phyloP scores from a whole-genome alignment of 257 asterid genomes.

The Solanum sitiens region DNA sequence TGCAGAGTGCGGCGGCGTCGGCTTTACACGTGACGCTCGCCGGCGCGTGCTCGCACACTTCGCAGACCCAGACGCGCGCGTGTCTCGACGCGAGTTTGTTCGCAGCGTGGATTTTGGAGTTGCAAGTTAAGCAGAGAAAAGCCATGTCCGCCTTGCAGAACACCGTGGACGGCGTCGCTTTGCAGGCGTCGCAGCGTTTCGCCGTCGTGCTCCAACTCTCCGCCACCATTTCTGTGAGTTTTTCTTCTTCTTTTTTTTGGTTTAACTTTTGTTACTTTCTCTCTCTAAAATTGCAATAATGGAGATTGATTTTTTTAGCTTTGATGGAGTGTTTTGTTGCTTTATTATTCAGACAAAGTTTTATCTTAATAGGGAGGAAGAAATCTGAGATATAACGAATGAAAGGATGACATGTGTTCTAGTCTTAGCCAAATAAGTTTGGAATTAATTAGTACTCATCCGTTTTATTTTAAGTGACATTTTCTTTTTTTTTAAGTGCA shows the following conservation, averaged over 20 bases:
- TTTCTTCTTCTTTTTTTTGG: no score
- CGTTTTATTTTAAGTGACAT: background rate
- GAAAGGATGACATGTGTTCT: constrained; percentile 7
- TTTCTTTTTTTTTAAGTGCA: background rate
- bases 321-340: background rate
- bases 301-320: background rate
- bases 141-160: constrained; percentile 82
- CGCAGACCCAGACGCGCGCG: constrained; percentile 70
- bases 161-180: constrained; percentile 35
- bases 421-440: constrained; percentile 31
- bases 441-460: background rate
- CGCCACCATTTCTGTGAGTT: constrained; percentile 22
- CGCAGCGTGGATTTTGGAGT: constrained; percentile 62
- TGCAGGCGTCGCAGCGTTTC: constrained; percentile 69
- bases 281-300: constrained; percentile 1
- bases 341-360: background rate
- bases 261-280: background rate
- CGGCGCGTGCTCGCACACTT: constrained; percentile 86
- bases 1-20: constrained; percentile 78
- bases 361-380: constrained; percentile 17
- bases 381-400: constrained; percentile 24
- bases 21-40: constrained; percentile 84
- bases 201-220: constrained; percentile 59
- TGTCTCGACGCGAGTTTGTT: constrained; percentile 76
- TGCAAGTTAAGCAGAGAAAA: constrained; percentile 59